Evolutionary conservation across 768 basidiomycete genomes (phyloP).

Genomic region (Daedaleopsis nitida): DNA sequence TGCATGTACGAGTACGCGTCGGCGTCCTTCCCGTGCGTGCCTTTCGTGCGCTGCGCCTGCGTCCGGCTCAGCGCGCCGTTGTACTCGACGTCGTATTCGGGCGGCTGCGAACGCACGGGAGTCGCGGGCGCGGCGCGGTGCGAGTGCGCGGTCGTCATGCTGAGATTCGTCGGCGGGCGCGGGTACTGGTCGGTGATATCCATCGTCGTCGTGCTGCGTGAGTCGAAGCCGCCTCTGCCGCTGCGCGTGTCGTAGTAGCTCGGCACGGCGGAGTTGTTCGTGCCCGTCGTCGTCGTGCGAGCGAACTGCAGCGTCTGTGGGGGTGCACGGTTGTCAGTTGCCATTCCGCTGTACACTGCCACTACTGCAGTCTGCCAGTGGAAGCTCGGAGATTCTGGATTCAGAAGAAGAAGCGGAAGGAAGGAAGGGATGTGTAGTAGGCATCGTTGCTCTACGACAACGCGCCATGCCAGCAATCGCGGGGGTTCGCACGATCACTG

Average conservation of each 20-base stretch:
- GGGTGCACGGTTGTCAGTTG: too few species aligned
- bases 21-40: background rate
- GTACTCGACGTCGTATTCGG: background rate
- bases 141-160: too few species aligned
- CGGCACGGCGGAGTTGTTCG: background rate
- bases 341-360: too few species aligned
- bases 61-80: background rate
- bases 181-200: background rate
- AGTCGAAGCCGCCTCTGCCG: background rate
- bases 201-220: background rate
- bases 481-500: too few species aligned
- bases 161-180: too few species aligned
- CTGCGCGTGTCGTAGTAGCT: background rate
- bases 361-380: too few species aligned
- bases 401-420: too few species aligned
- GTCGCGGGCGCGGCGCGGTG: background rate
- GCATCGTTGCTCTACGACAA: background rate
- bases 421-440: background rate
- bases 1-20: background rate
- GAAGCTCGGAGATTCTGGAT: too few species aligned
- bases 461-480: too few species aligned
- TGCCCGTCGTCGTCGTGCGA: too few species aligned
- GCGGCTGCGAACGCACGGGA: background rate
- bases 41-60: background rate
- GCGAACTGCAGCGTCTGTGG: background rate